phyloP scores from a whole-genome alignment of 352 stramenopile species.

The Pythium monospermum region DNA sequence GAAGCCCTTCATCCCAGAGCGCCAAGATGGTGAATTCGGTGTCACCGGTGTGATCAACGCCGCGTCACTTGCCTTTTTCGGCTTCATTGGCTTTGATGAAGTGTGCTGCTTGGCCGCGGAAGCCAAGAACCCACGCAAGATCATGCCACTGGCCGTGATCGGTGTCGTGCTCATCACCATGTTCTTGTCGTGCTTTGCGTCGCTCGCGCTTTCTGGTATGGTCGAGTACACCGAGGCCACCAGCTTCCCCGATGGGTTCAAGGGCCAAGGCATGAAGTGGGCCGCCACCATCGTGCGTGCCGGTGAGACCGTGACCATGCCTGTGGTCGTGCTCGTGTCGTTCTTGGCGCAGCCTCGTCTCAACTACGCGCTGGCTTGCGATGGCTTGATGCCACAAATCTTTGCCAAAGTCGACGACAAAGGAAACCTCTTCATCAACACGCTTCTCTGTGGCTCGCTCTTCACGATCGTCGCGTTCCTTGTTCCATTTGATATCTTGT shows the following conservation, averaged over 20 bases:
- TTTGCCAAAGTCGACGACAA: conserved; percentile 85
- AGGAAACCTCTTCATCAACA: conserved; percentile 78
- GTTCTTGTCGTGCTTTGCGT: conserved; percentile 66
- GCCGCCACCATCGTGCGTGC: conserved; percentile 45
- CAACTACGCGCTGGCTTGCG: conserved; percentile 90
- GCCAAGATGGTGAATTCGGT: conserved; percentile 29
- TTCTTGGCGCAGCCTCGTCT: conserved; percentile 91
- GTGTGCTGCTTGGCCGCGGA: conserved; percentile 88
- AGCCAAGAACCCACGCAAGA: conserved; percentile 63
- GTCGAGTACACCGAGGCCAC: conserved; percentile 16
- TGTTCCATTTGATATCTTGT: conserved; percentile 73
- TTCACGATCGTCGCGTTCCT: conserved; percentile 68
- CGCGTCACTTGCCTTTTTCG: conserved; percentile 89
- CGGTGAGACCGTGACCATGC: conserved; percentile 82
- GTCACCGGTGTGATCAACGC: conserved; percentile 66
- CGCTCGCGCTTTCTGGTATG: conserved; percentile 87
- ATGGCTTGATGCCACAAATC: conserved; percentile 90
- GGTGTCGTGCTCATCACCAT: conserved; percentile 74
- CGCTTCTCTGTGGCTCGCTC: conserved; percentile 53
- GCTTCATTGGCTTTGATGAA: conserved; percentile 95
- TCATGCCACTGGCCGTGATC: conserved; percentile 82
- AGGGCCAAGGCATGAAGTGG: conserved; percentile 32
- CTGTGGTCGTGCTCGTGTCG: conserved; percentile 91
- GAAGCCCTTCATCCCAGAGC: conserved; percentile 68
- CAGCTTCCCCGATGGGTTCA: conserved; percentile 44